Evolutionary conservation across 179 eudicot genomes (phyloP), one percentile per base, ranked within the genome.

Genomic region (Vitellaria paradoxa): DNA sequence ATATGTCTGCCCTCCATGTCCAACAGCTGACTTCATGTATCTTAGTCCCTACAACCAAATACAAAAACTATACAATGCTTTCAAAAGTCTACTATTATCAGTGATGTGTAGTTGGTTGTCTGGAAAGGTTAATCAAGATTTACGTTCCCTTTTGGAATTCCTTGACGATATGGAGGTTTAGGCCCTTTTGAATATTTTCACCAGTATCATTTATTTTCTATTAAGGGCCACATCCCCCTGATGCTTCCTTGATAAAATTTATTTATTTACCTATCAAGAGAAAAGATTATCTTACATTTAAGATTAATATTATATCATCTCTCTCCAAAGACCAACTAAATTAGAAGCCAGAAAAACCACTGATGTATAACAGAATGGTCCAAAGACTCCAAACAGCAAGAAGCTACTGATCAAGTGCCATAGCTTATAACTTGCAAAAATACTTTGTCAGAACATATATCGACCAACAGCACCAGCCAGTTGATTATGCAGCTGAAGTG

Each of bases 1-100:
- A 72, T 65, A 66, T 66, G 74, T 64, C 78, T 77, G 78, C 74
- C 74, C 68, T 76, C 37, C 42, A 11, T 61, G 12, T 59, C 66
- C 66, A 12, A 20, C 65, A 73, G 65, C 10, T 30, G 14, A 73
- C 20, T 20, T 46, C 55, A n/a, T 42, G 26, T 20, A 42, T 45
- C 74, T 46, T 59, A 37, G 21, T 42, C 30, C 13, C 24, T 10
- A 15, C 23, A 15, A 59, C 20, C 13, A 42, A n/a, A 37, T 24
- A 37, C 18, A 40, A 9, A 59, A 73, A 73, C 24, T 46, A 23
- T 70, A 46, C 24, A 68, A 60, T 18, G 57, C 23, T 42, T 62
- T 60, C 46, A 62, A 53, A 63, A 49, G 68, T 76, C 62, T 52
- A 65, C 40, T 53, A 30, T 30, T 30, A 30, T 30, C 37, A 30